A percentile compares a stretch with the other conserved stretches of the same genome.
phyloP scores from a whole-genome alignment of 108 stramenopile genomes.

The Conticribra guillardii region DNA sequence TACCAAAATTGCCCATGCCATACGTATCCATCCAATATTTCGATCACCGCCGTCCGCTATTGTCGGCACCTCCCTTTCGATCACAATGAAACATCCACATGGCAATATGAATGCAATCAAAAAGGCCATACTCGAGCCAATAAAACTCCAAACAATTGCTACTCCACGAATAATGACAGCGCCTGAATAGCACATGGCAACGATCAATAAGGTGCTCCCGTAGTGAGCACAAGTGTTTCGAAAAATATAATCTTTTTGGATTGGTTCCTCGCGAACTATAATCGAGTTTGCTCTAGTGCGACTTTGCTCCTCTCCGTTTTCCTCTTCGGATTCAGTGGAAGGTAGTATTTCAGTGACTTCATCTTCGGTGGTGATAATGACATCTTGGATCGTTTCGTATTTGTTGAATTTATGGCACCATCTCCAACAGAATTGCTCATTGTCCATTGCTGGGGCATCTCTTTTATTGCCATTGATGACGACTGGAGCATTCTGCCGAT shows the following conservation, averaged over 20 bases:
- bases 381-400: conserved; percentile 15
- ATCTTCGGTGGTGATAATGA: conserved; percentile 32
- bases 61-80: conserved; percentile 32
- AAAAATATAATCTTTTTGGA: conserved; percentile 37
- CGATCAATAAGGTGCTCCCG: conserved; percentile 57
- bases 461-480: background rate
- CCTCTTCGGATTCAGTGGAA: background rate
- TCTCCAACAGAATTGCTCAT: conserved; percentile 19
- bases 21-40: conserved; percentile 12
- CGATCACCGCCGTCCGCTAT: conserved; percentile 14
- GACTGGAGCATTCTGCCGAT: background rate
- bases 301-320: too few species aligned
- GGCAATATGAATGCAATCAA: conserved; percentile 81
- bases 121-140: conserved; percentile 75
- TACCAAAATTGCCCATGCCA: conserved; percentile 41
- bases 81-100: conserved; percentile 40
- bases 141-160: conserved; percentile 75
- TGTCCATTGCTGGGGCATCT: background rate
- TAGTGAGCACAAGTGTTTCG: conserved; percentile 54
- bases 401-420: conserved; percentile 22
- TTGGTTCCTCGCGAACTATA: conserved; percentile 25
- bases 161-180: conserved; percentile 75
- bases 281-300: conserved; percentile 21
- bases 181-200: conserved; percentile 53
- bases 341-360: conserved; percentile 22